Percentiles rank a stretch among this genome's conserved stretches.
Evolutionary conservation across 805 yeast genomes (phyloP).

Genomic region (Ogataea zsoltii): DNA sequence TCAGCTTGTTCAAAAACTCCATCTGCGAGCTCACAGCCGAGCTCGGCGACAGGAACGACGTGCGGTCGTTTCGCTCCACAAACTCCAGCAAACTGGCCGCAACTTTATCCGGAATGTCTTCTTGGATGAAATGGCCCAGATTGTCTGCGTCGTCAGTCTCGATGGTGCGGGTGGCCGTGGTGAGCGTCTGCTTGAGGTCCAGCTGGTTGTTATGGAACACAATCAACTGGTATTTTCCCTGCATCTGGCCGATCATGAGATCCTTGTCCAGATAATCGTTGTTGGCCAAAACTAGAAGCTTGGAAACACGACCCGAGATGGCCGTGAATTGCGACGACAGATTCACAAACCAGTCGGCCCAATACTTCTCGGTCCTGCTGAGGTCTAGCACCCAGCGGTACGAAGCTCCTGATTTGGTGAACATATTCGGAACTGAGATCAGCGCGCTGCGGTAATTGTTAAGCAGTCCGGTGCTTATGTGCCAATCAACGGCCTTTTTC

Average conservation of each 20-base stretch:
- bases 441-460: slow-evolving; percentile 62
- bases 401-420: slow-evolving; percentile 30
- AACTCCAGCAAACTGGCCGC: slow-evolving; percentile 56
- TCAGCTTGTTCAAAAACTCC: slow-evolving; percentile 30
- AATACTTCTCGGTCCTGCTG: slow-evolving; percentile 57
- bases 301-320: slow-evolving; percentile 47
- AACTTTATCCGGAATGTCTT: slow-evolving; percentile 75
- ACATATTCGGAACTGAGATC: slow-evolving; percentile 75
- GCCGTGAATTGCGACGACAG: slow-evolving; percentile 54
- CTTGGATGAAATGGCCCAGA: slow-evolving; percentile 94
- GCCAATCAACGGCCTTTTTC: slow-evolving; percentile 79
- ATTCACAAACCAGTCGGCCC: slow-evolving; percentile 82
- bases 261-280: slow-evolving; percentile 85
- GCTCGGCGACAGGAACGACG: slow-evolving; percentile 33
- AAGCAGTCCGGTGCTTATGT: slow-evolving; percentile 55
- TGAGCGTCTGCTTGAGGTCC: slow-evolving; percentile 20
- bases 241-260: slow-evolving; percentile 96
- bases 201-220: slow-evolving; percentile 52
- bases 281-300: slow-evolving; percentile 80
- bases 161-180: slow-evolving; percentile 28
- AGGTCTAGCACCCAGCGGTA: slow-evolving; percentile 68
- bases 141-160: slow-evolving; percentile 38
- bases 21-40: slow-evolving; percentile 24
- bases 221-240: slow-evolving; percentile 88
- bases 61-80: slow-evolving; percentile 44